A percentile compares a stretch with the other conserved stretches of the same genome.
Conservation (phyloP, 2,329 filamentous ascomycete genomes). For the Penicillium hesseltinei region DNA sequence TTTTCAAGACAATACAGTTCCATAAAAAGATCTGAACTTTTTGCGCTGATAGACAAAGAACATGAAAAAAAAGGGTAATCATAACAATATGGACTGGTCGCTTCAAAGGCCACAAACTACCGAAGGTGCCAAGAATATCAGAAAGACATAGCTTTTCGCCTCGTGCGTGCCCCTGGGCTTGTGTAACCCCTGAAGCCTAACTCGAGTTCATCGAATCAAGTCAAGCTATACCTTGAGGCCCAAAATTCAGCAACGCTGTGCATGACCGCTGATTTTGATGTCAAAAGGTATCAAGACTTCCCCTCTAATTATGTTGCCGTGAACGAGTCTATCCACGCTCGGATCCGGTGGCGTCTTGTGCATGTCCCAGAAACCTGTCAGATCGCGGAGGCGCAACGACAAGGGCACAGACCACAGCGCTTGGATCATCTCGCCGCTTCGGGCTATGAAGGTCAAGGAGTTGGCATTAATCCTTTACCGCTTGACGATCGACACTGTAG, state of each 20-base stretch:
- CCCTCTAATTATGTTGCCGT: slow-evolving; percentile 19
- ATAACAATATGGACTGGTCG: slow-evolving; percentile 27
- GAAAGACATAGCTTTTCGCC: slow-evolving; percentile 6
- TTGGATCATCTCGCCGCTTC: slow-evolving; percentile 25
- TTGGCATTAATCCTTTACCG: slow-evolving; percentile 49
- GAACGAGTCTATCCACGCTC: slow-evolving; percentile 19
- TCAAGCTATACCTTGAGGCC: slow-evolving; percentile 1
- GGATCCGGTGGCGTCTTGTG: slow-evolving; percentile 27
- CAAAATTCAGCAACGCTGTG: slow-evolving; percentile 13
- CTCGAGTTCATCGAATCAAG: slow-evolving; percentile 19
- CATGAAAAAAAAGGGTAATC: slow-evolving; percentile 16
- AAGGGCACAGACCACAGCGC: slow-evolving; percentile 23
- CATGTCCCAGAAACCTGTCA: slow-evolving; percentile 30
- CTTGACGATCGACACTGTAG: slow-evolving; percentile 65
- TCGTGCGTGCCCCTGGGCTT: slow-evolving; percentile 7
- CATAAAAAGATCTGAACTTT: slow-evolving; percentile 21
- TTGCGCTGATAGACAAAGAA: slow-evolving; percentile 17
- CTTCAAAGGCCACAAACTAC: slow-evolving; percentile 13
- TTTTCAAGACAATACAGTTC: neutral
- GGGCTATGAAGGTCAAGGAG: slow-evolving; percentile 27
- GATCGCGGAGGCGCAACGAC: slow-evolving; percentile 15
- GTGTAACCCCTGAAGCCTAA: slow-evolving; percentile 10
- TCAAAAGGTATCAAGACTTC: slow-evolving; percentile 8
- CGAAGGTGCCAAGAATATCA: slow-evolving; percentile 11
- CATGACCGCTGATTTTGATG: neutral